A percentile compares a stretch with the other conserved stretches of the same genome.
Conservation (phyloP, 495 filamentous ascomycete species). For the Jackrogersella multiformis region DNA sequence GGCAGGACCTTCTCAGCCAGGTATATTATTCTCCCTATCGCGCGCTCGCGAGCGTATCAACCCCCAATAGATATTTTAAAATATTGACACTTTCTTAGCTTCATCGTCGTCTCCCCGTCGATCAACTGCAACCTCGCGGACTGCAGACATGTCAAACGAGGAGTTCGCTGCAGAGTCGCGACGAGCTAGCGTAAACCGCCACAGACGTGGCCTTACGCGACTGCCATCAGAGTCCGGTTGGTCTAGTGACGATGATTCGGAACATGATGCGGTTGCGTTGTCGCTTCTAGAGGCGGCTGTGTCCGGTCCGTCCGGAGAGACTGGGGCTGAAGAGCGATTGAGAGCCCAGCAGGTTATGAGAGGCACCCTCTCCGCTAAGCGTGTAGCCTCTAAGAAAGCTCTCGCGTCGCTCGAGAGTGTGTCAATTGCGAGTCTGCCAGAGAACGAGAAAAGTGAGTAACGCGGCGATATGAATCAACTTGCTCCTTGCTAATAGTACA, state of each 20-base stretch:
- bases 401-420: constrained; percentile 58
- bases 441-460: constrained; percentile 60
- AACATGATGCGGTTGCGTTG: constrained; percentile 26
- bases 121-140: not conserved
- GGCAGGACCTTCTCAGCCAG: constrained; percentile 4
- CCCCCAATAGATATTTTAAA: not conserved
- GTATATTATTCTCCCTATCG: constrained; percentile 8
- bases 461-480: not conserved
- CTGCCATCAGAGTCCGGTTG: constrained; percentile 20
- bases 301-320: constrained; percentile 7
- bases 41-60: too few species aligned
- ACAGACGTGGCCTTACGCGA: constrained; percentile 17
- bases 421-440: constrained; percentile 51
- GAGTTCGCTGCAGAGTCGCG: not conserved
- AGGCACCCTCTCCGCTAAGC: constrained; percentile 52
- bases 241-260: constrained; percentile 38
- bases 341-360: constrained; percentile 51
- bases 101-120: constrained; percentile 27
- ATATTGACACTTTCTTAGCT: constrained; percentile 14
- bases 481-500: constrained; percentile 15
- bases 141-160: not conserved
- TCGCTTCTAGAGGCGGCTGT: constrained; percentile 27
- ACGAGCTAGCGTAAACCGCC: constrained; percentile 14
- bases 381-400: constrained; percentile 57
- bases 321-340: constrained; percentile 44